phyloP scores from a whole-genome alignment of 139 green algal species.

The Chlorella sorokiniana region DNA sequence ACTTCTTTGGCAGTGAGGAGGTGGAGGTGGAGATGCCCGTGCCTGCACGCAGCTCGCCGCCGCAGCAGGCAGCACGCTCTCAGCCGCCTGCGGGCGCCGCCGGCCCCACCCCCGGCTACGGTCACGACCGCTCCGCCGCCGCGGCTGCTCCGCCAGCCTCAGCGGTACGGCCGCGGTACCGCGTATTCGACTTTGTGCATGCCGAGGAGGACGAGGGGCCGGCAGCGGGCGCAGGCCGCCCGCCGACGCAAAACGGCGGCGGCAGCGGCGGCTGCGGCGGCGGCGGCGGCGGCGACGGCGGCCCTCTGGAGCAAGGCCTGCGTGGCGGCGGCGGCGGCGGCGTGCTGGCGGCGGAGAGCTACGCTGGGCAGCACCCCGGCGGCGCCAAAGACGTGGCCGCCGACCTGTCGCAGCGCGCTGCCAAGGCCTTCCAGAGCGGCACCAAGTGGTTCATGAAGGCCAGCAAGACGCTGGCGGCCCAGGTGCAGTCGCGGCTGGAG shows the following conservation, averaged over 20 bases:
- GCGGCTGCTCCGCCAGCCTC: not conserved
- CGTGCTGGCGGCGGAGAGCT: not conserved
- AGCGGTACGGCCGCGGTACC: not conserved
- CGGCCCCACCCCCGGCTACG: not conserved
- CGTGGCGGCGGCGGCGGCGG: not conserved
- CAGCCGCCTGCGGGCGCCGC: not conserved
- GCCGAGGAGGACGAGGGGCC: not conserved
- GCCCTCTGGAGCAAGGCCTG: not conserved
- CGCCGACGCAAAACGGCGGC: not conserved
- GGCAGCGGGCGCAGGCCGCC: not conserved
- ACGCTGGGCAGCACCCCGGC: not conserved
- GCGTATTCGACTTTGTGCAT: constrained; percentile 23
- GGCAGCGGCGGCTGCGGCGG: not conserved
- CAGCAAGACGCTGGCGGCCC: constrained; percentile 40
- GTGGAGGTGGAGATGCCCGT: not conserved
- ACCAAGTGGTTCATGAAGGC: constrained; percentile 46
- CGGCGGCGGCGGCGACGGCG: not conserved
- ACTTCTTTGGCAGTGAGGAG: constrained; percentile 4
- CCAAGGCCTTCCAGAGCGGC: constrained; percentile 33
- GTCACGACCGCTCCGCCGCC: not conserved
- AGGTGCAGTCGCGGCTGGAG: constrained; percentile 39
- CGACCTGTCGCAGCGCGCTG: constrained; percentile 35
- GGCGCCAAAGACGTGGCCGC: constrained; percentile 10
- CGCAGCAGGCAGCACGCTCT: not conserved
- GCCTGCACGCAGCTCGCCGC: not conserved